Evolutionary conservation across 2,329 filamentous ascomycete genomes (phyloP).

Genomic region (Exophiala sideris): DNA sequence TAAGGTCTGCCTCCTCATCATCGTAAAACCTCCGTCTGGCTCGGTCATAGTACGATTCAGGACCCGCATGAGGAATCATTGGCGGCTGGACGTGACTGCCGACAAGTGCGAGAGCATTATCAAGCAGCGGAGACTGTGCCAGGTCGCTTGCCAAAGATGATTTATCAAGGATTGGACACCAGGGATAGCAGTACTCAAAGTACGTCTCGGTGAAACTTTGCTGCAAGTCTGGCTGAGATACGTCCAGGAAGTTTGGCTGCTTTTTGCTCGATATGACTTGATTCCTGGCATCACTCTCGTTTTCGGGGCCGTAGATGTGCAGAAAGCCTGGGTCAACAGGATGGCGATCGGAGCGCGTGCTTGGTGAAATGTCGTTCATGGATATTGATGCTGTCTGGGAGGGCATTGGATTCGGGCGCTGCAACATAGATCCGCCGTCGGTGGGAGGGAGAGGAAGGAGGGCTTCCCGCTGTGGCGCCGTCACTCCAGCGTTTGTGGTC

Average conservation of each 20-base stretch:
- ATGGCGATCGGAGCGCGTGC: not conserved
- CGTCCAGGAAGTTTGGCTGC: constrained; percentile 24
- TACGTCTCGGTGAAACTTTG: constrained; percentile 45
- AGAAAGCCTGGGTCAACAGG: constrained; percentile 13
- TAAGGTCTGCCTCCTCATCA: constrained; percentile 39
- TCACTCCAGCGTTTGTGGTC: too few relatives aligned
- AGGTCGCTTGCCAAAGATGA: constrained; percentile 33
- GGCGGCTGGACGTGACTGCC: constrained; percentile 44
- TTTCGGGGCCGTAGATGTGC: constrained; percentile 6
- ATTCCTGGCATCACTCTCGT: constrained; percentile 7
- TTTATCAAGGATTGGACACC: constrained; percentile 42
- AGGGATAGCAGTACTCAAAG: constrained; percentile 42
- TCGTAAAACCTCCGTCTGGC: constrained; percentile 41
- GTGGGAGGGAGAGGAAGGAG: too few relatives aligned
- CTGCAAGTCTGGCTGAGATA: constrained; percentile 32
- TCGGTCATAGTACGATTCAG: constrained; percentile 40
- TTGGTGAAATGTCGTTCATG: too few relatives aligned
- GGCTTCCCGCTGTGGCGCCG: too few relatives aligned
- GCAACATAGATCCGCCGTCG: too few relatives aligned
- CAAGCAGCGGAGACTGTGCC: constrained; percentile 22
- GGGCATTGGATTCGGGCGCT: too few relatives aligned
- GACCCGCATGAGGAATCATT: constrained; percentile 39
- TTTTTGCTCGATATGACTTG: not conserved
- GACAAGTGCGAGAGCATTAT: constrained; percentile 40
- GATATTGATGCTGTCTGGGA: too few relatives aligned